phyloP scores from a whole-genome alignment of 139 green algal genomes.

The Chlorella sorokiniana region DNA sequence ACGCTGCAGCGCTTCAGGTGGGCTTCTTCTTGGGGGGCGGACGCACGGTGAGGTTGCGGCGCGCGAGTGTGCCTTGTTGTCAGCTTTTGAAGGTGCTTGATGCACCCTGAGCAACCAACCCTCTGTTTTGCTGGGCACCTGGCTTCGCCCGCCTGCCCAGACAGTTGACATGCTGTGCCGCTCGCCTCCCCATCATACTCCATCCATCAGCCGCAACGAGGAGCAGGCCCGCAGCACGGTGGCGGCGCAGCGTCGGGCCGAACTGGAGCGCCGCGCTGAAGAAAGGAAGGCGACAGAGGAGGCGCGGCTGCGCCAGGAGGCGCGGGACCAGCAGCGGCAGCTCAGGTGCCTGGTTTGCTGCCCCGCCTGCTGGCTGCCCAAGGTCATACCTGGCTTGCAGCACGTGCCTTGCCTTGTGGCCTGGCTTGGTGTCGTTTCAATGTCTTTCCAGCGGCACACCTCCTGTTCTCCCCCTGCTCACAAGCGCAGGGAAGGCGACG shows the following conservation, averaged over 20 bases:
- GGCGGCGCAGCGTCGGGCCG: conserved; percentile 43
- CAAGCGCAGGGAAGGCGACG: conserved; percentile 39
- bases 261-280: conserved; percentile 57
- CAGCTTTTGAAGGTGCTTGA: no score
- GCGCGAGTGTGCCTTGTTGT: neutral
- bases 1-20: conserved; percentile 67
- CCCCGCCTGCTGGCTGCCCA: no score
- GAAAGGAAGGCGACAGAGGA: conserved; percentile 44
- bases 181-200: no score
- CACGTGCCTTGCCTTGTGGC: no score
- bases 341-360: conserved; percentile 35
- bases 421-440: neutral
- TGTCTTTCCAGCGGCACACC: neutral
- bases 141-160: no score
- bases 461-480: neutral
- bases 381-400: no score
- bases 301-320: conserved; percentile 26
- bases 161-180: no score
- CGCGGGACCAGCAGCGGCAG: conserved; percentile 39
- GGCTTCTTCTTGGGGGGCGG: neutral
- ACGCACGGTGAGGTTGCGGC: no score
- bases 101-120: no score
- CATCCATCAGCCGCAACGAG: conserved; percentile 42
- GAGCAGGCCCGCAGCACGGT: conserved; percentile 15
- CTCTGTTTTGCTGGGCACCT: no score